Evolutionary conservation across 306 rosid species (phyloP).

Genomic region (Pyrus communis): DNA sequence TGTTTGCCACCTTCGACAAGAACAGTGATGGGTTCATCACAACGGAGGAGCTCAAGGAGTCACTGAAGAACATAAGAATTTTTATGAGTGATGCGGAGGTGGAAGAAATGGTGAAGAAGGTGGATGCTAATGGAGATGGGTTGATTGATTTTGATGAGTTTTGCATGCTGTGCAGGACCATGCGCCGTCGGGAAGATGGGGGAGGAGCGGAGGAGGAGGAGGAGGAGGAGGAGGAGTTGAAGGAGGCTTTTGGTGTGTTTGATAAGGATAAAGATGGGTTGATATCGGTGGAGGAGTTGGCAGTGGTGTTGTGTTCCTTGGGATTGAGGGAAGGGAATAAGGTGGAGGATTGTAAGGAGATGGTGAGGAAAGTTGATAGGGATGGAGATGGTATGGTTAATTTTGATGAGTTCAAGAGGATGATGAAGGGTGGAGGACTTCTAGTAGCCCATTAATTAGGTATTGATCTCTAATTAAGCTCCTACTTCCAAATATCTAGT

Average conservation of each 20-base stretch:
- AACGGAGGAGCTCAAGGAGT: slow-evolving; percentile 55
- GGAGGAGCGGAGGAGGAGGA: neutral
- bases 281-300: slow-evolving; percentile 64
- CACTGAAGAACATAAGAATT: slow-evolving; percentile 56
- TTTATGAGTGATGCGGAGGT: slow-evolving; percentile 46
- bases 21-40: slow-evolving; percentile 71
- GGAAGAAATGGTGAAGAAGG: slow-evolving; percentile 50
- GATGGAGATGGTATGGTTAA: slow-evolving; percentile 98
- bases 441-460: slow-evolving; percentile 9
- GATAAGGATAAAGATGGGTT: slow-evolving; percentile 65
- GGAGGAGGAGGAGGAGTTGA: slow-evolving; percentile 32
- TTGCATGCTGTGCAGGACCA: slow-evolving; percentile 27
- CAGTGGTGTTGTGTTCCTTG: slow-evolving; percentile 44
- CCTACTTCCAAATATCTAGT: neutral
- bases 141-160: slow-evolving; percentile 79
- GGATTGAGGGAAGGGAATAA: slow-evolving; percentile 66
- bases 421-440: slow-evolving; percentile 51
- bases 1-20: slow-evolving; percentile 72
- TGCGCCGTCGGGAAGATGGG: neutral
- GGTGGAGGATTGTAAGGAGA: slow-evolving; percentile 61
- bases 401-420: slow-evolving; percentile 73
- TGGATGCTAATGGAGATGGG: slow-evolving; percentile 75
- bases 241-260: slow-evolving; percentile 81
- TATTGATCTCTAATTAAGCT: neutral
- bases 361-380: slow-evolving; percentile 70